Conservation (phyloP, 1,139 yeast genomes). For the Saccharomyces hybrid region DNA sequence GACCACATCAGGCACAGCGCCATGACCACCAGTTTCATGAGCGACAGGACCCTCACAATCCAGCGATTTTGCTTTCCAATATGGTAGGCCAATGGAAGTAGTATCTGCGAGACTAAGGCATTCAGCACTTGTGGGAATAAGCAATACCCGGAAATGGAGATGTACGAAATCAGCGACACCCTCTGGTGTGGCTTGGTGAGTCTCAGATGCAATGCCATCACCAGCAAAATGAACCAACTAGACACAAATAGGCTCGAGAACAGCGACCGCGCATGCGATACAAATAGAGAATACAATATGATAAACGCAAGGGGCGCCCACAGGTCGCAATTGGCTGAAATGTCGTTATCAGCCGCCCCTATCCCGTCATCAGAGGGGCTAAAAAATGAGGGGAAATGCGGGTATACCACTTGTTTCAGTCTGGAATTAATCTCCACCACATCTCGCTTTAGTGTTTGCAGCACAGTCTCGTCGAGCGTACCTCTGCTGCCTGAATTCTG, state of each 20-base stretch:
- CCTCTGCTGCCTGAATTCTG: slow-evolving; percentile 18
- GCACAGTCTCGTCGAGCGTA: slow-evolving; percentile 29
- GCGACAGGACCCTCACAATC: slow-evolving; percentile 16
- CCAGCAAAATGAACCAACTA: slow-evolving; percentile 25
- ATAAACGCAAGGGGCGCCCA: slow-evolving; percentile 32
- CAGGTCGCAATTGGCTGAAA: slow-evolving; percentile 21
- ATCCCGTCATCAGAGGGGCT: slow-evolving; percentile 4
- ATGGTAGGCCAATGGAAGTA: slow-evolving; percentile 22
- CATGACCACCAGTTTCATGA: slow-evolving; percentile 15
- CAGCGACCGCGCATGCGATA: slow-evolving; percentile 24
- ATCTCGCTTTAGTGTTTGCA: slow-evolving; percentile 28
- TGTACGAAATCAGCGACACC: slow-evolving; percentile 25
- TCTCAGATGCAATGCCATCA: slow-evolving; percentile 28
- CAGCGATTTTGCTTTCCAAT: slow-evolving; percentile 11
- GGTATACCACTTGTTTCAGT: slow-evolving; percentile 30
- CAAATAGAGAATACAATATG: slow-evolving; percentile 25
- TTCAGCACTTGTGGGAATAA: slow-evolving; percentile 29
- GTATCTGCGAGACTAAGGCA: slow-evolving; percentile 19
- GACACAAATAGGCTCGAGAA: slow-evolving; percentile 29
- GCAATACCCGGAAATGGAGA: slow-evolving; percentile 30
- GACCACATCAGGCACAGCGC: slow-evolving; percentile 25
- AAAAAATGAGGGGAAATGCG: slow-evolving; percentile 21
- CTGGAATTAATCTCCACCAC: slow-evolving; percentile 28
- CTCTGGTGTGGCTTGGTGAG: slow-evolving; percentile 22
- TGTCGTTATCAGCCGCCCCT: slow-evolving; percentile 8